Evolutionary conservation across 257 asterid species (phyloP).

Genomic region (Lithospermum erythrorhizon): DNA sequence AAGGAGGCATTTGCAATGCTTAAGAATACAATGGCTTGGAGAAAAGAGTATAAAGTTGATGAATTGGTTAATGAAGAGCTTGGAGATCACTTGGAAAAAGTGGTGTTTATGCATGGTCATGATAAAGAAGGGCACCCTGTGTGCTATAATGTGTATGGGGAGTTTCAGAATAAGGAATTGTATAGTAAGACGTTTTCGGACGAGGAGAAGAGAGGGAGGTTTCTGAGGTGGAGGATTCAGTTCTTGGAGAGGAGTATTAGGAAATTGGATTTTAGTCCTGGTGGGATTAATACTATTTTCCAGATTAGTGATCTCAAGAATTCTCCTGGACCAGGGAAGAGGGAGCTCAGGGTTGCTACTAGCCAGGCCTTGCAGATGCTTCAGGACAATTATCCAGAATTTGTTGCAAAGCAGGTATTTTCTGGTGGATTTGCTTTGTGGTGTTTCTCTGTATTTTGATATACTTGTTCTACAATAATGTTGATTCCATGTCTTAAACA

Average conservation of each 20-base stretch:
- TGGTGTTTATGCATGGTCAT: slow-evolving; percentile 78
- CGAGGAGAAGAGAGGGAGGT: slow-evolving; percentile 52
- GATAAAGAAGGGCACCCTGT: slow-evolving; percentile 82
- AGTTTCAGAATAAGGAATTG: slow-evolving; percentile 57
- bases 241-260: slow-evolving; percentile 56
- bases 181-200: slow-evolving; percentile 54
- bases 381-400: slow-evolving; percentile 92
- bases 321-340: slow-evolving; percentile 72
- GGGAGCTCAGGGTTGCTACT: slow-evolving; percentile 65
- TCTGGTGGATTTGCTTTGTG: background rate
- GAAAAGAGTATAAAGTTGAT: slow-evolving; percentile 56
- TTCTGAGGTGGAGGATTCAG: slow-evolving; percentile 50
- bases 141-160: slow-evolving; percentile 64
- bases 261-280: slow-evolving; percentile 61
- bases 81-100: slow-evolving; percentile 71
- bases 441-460: too few relatives aligned
- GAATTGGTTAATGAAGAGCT: slow-evolving; percentile 53
- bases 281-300: slow-evolving; percentile 57
- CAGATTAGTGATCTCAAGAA: slow-evolving; percentile 82
- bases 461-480: too few relatives aligned
- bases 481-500: background rate
- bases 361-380: slow-evolving; percentile 67
- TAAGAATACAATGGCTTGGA: slow-evolving; percentile 55
- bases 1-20: slow-evolving; percentile 62
- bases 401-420: slow-evolving; percentile 76